These are phyloP conservation scores for Rutstroemia sp. DNA, from an alignment of 2,329 filamentous ascomycete genomes.

Conservation along the genomic window DNA sequence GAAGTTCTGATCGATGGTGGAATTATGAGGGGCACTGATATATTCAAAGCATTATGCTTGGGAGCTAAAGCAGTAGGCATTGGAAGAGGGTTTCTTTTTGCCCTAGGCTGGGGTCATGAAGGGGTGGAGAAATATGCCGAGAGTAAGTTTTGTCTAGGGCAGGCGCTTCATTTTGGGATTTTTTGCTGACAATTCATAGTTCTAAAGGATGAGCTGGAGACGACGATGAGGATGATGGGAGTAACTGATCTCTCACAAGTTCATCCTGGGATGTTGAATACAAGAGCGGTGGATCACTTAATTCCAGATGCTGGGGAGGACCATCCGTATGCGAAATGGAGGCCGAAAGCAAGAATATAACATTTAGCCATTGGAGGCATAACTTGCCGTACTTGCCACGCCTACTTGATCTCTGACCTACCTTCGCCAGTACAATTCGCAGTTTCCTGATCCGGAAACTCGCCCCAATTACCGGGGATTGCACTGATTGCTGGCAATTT, in stretches of 20 bases:
- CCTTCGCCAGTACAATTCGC: too few relatives aligned
- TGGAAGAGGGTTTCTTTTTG: slow-evolving; percentile 53
- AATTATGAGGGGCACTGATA: slow-evolving; percentile 56
- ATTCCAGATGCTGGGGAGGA: slow-evolving; percentile 34
- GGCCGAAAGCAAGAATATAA: slow-evolving; percentile 27
- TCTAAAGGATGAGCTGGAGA: slow-evolving; percentile 54
- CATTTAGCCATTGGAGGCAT: neutral
- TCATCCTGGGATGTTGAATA: slow-evolving; percentile 54
- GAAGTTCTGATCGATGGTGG: slow-evolving; percentile 61
- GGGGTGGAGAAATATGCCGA: slow-evolving; percentile 46
- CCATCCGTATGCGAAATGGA: slow-evolving; percentile 38
- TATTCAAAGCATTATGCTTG: slow-evolving; percentile 59
- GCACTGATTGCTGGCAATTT: too few relatives aligned
- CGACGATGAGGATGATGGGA: slow-evolving; percentile 59
- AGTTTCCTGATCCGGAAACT: too few relatives aligned
- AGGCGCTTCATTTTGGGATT: neutral
- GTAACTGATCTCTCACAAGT: slow-evolving; percentile 53
- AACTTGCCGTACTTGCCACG: too few relatives aligned
- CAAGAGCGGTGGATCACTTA: slow-evolving; percentile 40
- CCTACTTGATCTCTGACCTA: too few relatives aligned
- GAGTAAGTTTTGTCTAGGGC: slow-evolving; percentile 35
- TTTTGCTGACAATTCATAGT: slow-evolving; percentile 29
- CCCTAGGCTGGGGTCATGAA: slow-evolving; percentile 53
- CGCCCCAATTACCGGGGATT: too few relatives aligned
- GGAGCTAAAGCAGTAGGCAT: slow-evolving; percentile 58